Evolutionary conservation across 2,329 filamentous ascomycete species (phyloP).

Genomic region (Diaporthe helianthi): DNA sequence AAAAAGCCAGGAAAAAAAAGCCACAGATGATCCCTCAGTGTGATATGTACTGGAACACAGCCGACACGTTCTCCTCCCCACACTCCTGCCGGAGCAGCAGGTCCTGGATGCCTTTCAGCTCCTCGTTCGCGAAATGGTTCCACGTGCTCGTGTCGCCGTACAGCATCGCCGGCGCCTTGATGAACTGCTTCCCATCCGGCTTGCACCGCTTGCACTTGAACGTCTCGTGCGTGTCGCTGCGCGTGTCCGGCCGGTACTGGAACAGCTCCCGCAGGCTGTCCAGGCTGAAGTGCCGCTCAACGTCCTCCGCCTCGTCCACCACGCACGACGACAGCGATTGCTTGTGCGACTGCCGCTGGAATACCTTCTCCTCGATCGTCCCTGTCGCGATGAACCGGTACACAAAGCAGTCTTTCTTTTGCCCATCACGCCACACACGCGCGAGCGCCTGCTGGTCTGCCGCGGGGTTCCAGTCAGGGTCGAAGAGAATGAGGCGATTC

Average conservation of each 20-base stretch:
- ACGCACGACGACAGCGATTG: conserved; percentile 96
- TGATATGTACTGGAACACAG: conserved; percentile 98
- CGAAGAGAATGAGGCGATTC: conserved; percentile 93
- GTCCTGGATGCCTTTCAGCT: conserved; percentile 85
- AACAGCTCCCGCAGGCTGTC: conserved; percentile 93
- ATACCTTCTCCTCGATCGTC: conserved; percentile 99
- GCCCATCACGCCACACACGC: conserved; percentile 97
- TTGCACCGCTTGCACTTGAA: conserved; percentile 98
- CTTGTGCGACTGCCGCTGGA: conserved; percentile 97
- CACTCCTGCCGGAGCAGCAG: conserved; percentile 86
- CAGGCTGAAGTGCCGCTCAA: conserved; percentile 93
- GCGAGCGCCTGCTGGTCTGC: conserved; percentile 97
- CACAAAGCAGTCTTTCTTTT: conserved; percentile 99
- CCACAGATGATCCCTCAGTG: conserved; percentile 55
- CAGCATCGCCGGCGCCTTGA: conserved; percentile 93
- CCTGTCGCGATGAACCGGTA: conserved; percentile 99
- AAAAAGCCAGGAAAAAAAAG: neutral
- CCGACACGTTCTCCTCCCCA: conserved; percentile 80
- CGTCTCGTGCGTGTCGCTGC: conserved; percentile 94
- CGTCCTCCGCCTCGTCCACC: conserved; percentile 94
- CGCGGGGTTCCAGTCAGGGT: conserved; percentile 97
- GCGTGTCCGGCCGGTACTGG: conserved; percentile 85
- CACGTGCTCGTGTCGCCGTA: conserved; percentile 99
- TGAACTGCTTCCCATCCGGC: conserved; percentile 82
- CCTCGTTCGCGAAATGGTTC: conserved; percentile 94